Evolutionary conservation across 768 basidiomycete species (phyloP), one percentile per base, ranked within the genome.

Genomic region (Phaeotremella fagi): DNA sequence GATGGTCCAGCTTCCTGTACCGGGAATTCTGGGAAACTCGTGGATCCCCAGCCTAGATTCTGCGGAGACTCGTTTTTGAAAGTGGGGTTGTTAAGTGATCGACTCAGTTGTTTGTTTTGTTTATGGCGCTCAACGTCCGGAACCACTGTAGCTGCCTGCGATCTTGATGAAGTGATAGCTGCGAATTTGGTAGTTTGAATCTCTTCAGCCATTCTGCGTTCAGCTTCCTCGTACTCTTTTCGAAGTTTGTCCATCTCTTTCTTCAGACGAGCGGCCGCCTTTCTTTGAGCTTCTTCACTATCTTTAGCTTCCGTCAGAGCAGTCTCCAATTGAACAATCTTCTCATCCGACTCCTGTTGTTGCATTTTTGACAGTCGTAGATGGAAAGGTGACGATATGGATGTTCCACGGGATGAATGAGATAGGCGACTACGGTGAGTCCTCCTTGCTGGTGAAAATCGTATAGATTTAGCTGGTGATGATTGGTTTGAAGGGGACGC

Each of bases 171-270:
- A n/a, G n/a, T n/a, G n/a, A n/a, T n/a, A n/a, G n/a, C n/a, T n/a
- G n/a, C n/a, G n/a, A n/a, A n/a, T 24, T 43, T 24, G 15, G 9
- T 43, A n/a, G 11, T n/a, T 35, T 37, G 27, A 15, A 28, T 29
- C 4, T 22, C 36, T 5, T 48, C 54, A 0, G 45, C 57, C 33
- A 59, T 31, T 26, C 37, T 44, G 26, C 55, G 59, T 29, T 69
- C 67, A n/a, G 55, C 54, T 41, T 53, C 43, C 22, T 61, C 43
- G 20, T 59, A 54, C 23, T 65, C 63, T 29, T 64, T 37, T 37
- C 63, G 59, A 33, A 69, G 55, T 48, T 65, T 69, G 4, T 65
- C 64, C 16, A 63, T 37, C 9, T 69, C 67, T 35, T 45, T 55
- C 38, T 54, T 47, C 49, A 65, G 43, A 35, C 67, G 43, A 3